Evolutionary conservation across 768 basidiomycete genomes (phyloP), one percentile per base, ranked within the genome.

Genomic region (Lactifluus hygrophoroides): DNA sequence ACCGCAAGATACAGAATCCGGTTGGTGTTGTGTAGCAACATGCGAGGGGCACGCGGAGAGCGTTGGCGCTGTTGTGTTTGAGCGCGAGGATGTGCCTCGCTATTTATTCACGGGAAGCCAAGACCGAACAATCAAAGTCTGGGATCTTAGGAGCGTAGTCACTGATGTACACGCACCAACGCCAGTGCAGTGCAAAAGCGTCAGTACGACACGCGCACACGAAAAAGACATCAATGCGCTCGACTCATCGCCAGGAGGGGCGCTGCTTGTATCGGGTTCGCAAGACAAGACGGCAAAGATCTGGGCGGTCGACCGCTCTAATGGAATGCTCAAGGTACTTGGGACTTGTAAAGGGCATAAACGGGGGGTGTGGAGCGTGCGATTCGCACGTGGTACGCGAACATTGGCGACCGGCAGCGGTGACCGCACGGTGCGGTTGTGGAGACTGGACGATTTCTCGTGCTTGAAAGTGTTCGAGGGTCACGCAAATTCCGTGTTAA

Each of bases 221-320:
- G 96, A 98, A 54, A 98, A 97, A 74, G 96, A 98, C 72, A 98
- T 99, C 74, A 99, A 99, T 71, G 84, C 94, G 56, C 78, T 99
- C 40, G 96, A 98, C 69, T 77, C 98, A 16, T 77, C 95, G 3
- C 94, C 92, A 5, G 91, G 95, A 68, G 91, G 96, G 70, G 78
- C 77, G 59, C 72, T 94, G 57, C 80, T 98, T 45, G 95, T 85
- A 9, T 95, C 94, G 3, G 96, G 93, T 21, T 96, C 94, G 19
- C 96, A 98, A 69, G 96, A 99, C 72, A 88, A 88, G 58, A 91
- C 90, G 13, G 92, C 90, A 54, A 98, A 97, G 68, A 73, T 99
- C 17, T 99, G 86, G 71, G 80, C 82, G 57, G 82, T 98, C 50
- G 77, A 80, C 21, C 73, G 72, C 10, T 67, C 77, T 6, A 77